phyloP scores from a whole-genome alignment of 2,329 filamentous ascomycete genomes.

The Bipolaris oryzae region DNA sequence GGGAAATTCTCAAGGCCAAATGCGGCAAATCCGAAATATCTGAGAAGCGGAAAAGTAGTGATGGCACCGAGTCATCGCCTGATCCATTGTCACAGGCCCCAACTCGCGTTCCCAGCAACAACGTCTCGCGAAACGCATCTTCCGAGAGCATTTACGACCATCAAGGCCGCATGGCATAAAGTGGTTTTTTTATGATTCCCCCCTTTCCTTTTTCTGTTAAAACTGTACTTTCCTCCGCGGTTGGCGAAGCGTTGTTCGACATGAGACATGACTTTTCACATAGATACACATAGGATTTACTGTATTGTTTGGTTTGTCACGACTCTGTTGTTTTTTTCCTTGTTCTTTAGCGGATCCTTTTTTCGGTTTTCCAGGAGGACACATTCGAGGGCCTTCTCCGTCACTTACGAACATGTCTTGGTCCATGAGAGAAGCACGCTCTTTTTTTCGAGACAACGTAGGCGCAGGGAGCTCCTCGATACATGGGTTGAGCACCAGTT shows the following conservation, averaged over 20 bases:
- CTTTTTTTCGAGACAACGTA: slow-evolving; percentile 23
- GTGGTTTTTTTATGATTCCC: background rate
- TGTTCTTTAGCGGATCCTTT: background rate
- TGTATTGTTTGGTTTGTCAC: background rate
- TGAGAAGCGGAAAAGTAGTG: slow-evolving; percentile 18
- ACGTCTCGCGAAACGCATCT: slow-evolving; percentile 17
- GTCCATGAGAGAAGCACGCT: slow-evolving; percentile 10
- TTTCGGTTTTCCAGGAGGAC: background rate
- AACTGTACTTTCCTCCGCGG: background rate
- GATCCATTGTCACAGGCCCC: slow-evolving; percentile 27
- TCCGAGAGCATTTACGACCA: slow-evolving; percentile 21
- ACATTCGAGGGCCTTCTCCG: slow-evolving; percentile 3
- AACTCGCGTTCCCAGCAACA: slow-evolving; percentile 30
- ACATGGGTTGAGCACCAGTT: slow-evolving; percentile 39
- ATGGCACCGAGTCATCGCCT: slow-evolving; percentile 13
- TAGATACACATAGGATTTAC: background rate
- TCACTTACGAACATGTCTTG: slow-evolving; percentile 9
- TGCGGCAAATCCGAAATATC: slow-evolving; percentile 13
- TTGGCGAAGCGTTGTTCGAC: background rate
- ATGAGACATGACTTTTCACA: slow-evolving; percentile 5
- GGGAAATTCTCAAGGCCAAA: slow-evolving; percentile 20
- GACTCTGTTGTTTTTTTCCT: background rate
- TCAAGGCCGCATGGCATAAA: slow-evolving; percentile 21
- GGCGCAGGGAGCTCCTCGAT: slow-evolving; percentile 40
- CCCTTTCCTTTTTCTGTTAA: background rate